A percentile compares a stretch with the other conserved stretches of the same genome.
phyloP scores from a whole-genome alignment of 73 alveolate genomes.

The Loxodes magnus region DNA sequence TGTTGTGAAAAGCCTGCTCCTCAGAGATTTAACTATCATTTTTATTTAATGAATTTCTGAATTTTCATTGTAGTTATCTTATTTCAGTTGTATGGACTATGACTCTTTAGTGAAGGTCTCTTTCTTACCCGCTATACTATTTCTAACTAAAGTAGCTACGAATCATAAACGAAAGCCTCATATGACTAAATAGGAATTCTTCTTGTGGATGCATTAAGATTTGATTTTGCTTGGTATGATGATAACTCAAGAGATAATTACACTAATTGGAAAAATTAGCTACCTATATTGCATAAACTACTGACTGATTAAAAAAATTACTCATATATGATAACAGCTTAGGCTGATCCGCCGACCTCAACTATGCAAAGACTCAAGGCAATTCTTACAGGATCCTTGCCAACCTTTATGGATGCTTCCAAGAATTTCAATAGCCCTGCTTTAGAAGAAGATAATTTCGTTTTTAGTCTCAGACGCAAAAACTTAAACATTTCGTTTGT shows the following conservation, averaged over 20 bases:
- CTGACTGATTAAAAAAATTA: conserved; percentile 20
- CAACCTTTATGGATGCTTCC: conserved; percentile 45
- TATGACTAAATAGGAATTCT: conserved; percentile 8
- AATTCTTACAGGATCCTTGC: conserved; percentile 38
- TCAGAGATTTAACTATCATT: too few relatives aligned
- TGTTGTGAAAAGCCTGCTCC: too few relatives aligned
- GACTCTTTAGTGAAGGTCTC: too few relatives aligned
- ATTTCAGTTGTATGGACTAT: too few relatives aligned
- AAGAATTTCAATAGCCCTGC: conserved; percentile 28
- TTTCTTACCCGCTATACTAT: too few relatives aligned
- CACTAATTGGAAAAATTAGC: conserved; percentile 9
- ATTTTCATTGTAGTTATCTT: too few relatives aligned
- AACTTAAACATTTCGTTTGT: conserved; percentile 20
- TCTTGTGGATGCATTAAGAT: conserved; percentile 25
- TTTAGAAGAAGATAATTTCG: conserved; percentile 31
- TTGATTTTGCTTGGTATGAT: conserved; percentile 15
- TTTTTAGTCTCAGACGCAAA: conserved; percentile 13
- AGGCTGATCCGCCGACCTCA: conserved; percentile 59
- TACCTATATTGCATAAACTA: conserved; percentile 11
- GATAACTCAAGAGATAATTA: not conserved
- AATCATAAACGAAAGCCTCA: not conserved
- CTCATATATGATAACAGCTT: conserved; percentile 12
- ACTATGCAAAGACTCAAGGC: conserved; percentile 50
- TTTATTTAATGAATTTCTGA: too few relatives aligned
- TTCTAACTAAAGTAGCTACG: too few relatives aligned